Conservation (phyloP, 2,329 filamentous ascomycete species). For the Basipetospora chlamydospora region DNA sequence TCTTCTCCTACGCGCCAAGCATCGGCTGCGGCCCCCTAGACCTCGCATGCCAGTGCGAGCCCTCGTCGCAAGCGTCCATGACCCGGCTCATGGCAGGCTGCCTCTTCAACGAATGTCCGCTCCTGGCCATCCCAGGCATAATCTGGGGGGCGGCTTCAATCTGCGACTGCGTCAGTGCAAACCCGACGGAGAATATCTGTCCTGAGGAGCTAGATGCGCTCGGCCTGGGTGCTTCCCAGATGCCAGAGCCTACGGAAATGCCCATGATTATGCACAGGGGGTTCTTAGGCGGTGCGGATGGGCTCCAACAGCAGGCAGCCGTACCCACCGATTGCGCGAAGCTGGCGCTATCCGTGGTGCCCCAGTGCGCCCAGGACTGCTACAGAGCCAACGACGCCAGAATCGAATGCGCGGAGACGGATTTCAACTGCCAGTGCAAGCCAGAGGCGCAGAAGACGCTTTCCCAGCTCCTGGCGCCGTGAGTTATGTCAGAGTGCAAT, state of each 20-base stretch:
- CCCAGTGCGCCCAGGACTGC: constrained; percentile 15
- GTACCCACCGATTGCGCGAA: constrained; percentile 9
- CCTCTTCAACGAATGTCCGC: constrained; percentile 13
- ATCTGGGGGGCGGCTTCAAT: constrained; percentile 14
- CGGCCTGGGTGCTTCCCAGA: no score
- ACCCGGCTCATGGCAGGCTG: constrained; percentile 12
- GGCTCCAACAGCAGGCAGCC: not conserved
- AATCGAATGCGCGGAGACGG: constrained; percentile 13
- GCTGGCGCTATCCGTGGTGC: constrained; percentile 14
- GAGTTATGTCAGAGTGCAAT: constrained; percentile 13
- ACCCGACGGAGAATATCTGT: not conserved
- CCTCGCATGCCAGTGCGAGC: constrained; percentile 13
- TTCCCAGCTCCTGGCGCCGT: constrained; percentile 13
- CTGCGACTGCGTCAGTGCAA: not conserved
- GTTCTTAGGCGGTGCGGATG: no score
- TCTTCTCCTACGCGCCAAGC: constrained; percentile 10
- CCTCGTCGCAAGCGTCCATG: constrained; percentile 9
- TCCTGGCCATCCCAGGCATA: constrained; percentile 12
- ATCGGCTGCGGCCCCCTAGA: constrained; percentile 12
- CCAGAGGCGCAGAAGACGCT: constrained; percentile 11
- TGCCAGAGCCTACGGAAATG: not conserved
- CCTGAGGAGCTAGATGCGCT: not conserved
- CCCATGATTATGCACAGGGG: no score
- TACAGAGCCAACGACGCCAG: constrained; percentile 14
- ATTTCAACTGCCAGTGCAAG: constrained; percentile 16